Evolutionary conservation across 371 early-diverging fungal genomes (phyloP), one percentile per base, ranked within the genome.

Genomic region (Cokeromyces recurvatus): DNA sequence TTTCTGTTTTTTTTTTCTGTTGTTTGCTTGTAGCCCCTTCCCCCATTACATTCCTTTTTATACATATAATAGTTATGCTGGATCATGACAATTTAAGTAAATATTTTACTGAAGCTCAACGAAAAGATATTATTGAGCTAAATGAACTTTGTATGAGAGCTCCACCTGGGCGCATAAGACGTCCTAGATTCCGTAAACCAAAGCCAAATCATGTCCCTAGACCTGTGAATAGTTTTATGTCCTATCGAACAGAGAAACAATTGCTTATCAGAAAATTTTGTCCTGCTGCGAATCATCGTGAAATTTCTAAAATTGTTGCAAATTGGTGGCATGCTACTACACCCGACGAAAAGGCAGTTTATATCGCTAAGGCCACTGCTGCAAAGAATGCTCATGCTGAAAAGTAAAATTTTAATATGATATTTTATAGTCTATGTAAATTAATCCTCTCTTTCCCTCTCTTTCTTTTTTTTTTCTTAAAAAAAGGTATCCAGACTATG

Each of bases 401-500:
- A 46, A 54, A 60, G 66, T 79, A 83, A 58, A 77, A 76, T 9
- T n/a, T n/a, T n/a, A n/a, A n/a, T n/a, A n/a, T n/a, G n/a, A n/a
- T n/a, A n/a, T n/a, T n/a, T n/a, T n/a, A n/a, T n/a, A n/a, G n/a
- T n/a, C n/a, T n/a, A n/a, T n/a, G n/a, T n/a, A n/a, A n/a, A n/a
- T n/a, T n/a, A n/a, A n/a, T n/a, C n/a, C n/a, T n/a, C n/a, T n/a
- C n/a, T n/a, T n/a, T n/a, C n/a, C n/a, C n/a, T n/a, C n/a, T n/a
- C n/a, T n/a, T n/a, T n/a, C n/a, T n/a, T n/a, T n/a, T n/a, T n/a
- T n/a, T n/a, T n/a, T n/a, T n/a, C n/a, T n/a, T n/a, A n/a, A n/a
- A n/a, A n/a, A n/a, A 35, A 60, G 74, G 51, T 80, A 86, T 48
- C 88, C 88, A 10, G 71, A 78, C 49, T 87, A 87, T 66, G 84